Evolutionary conservation across 2,329 filamentous ascomycete species (phyloP), one percentile per base, ranked within the genome.

Genomic region (Fusarium subtropicale): DNA sequence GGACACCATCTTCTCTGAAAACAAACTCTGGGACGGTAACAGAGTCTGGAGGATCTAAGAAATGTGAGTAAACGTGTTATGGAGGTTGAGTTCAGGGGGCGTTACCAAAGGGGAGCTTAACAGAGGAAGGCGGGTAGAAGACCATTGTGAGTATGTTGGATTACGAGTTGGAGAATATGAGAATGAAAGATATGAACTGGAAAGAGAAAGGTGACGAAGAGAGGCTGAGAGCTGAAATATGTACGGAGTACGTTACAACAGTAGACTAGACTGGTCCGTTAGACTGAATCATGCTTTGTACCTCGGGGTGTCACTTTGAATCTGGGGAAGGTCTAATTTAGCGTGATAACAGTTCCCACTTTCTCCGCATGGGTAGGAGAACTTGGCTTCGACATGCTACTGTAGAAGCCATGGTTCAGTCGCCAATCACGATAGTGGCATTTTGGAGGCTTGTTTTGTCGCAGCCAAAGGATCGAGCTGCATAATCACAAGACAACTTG

Each of bases 1-100:
- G 88, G 36, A 92, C 92, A 74, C 92, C 87, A 46, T 85, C 80
- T 72, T 95, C 92, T 72, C 90, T 87, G 64, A 90, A 86, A 82
- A 97, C 90, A 79, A 97, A 97, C 53, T 95, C 88, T 69, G 86
- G 86, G 60, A 97, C 85, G 7, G 92, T 85, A 71, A 97, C 85
- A 31, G 88, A 88, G 78, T 96, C 92, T 18, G 92, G 92, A 12
- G 90, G 84, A 34, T 90, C 86, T 79, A 77, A 22, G 33, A 5
- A 38, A 20, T 34, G 50, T 56, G 34, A 60, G 53, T 18, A 36
- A 20, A 46, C 30, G 12, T 26, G 30, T 42, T 13, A 39, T n/a
- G 26, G n/a, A 24, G 22, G 7, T 28, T n/a, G 20, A 66, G 66
- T 45, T 45, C 65, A 24, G 20, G 30, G 13, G 8, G 33, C 41